Percentiles rank a stretch among this genome's conserved stretches.
Evolutionary conservation across 345 rosid genomes (phyloP).

Genomic region (Physaria fendleri): DNA sequence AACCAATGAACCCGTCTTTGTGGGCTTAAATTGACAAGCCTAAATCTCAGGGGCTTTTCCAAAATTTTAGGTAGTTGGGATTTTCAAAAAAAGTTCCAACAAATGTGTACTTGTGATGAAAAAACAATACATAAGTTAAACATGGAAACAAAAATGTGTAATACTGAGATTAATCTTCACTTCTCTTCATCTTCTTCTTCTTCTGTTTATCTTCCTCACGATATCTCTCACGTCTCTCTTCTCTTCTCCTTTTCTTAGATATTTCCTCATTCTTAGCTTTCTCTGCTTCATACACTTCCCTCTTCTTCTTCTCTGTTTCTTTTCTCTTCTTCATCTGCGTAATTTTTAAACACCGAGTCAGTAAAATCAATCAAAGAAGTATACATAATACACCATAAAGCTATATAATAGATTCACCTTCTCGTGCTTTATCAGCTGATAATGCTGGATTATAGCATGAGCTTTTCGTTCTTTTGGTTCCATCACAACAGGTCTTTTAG

Average conservation of each 20-base stretch:
- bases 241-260: slow-evolving; percentile 67
- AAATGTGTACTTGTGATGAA: background rate
- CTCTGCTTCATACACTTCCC: slow-evolving; percentile 42
- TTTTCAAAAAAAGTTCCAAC: no score
- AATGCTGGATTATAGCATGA: slow-evolving; percentile 55
- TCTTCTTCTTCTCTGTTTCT: slow-evolving; percentile 53
- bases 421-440: slow-evolving; percentile 52
- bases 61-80: background rate
- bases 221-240: slow-evolving; percentile 69
- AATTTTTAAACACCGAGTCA: background rate
- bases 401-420: background rate
- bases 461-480: slow-evolving; percentile 56
- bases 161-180: slow-evolving; percentile 3
- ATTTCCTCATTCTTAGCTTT: slow-evolving; percentile 64
- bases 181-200: slow-evolving; percentile 43
- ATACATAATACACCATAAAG: background rate
- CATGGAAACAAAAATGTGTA: slow-evolving; percentile 11
- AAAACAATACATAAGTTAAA: background rate
- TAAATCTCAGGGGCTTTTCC: no score
- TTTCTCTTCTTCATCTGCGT: slow-evolving; percentile 61
- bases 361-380: background rate
- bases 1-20: no score
- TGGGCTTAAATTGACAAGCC: no score
- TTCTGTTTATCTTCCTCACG: slow-evolving; percentile 54
- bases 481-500: slow-evolving; percentile 72